phyloP scores from a whole-genome alignment of 2,329 filamentous ascomycete species.

The Aspergillus sp. region DNA sequence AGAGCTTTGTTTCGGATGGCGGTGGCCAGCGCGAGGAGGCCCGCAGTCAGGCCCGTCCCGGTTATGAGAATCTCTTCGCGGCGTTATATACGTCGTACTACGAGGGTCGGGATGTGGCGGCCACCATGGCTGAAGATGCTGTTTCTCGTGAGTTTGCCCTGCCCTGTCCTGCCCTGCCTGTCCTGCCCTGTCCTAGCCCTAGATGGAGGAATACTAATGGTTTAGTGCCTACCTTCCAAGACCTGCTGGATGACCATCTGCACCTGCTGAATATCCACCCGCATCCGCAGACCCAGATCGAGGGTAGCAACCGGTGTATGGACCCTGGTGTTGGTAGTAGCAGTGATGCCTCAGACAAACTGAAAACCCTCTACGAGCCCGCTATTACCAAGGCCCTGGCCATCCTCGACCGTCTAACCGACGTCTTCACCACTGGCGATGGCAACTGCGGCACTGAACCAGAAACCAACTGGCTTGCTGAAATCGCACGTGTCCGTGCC shows the following conservation, averaged over 20 bases:
- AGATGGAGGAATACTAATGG: background rate
- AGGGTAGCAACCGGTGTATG: too few species aligned
- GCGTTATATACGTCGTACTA: background rate
- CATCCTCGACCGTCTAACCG: background rate
- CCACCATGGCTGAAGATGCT: background rate
- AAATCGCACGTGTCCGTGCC: background rate
- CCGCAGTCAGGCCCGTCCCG: too few species aligned
- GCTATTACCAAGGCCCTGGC: background rate
- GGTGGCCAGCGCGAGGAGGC: too few species aligned
- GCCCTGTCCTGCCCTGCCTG: too few species aligned
- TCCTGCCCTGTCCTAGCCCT: too few species aligned
- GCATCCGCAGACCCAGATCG: too few species aligned
- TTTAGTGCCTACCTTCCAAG: background rate
- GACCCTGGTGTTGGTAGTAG: too few species aligned
- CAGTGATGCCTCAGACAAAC: too few species aligned
- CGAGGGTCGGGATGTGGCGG: background rate
- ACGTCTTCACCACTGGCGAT: background rate
- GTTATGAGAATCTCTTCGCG: background rate
- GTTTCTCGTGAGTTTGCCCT: background rate
- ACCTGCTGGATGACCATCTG: background rate
- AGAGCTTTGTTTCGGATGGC: too few species aligned
- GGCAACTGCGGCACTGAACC: too few species aligned
- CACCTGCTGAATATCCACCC: too few species aligned
- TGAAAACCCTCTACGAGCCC: too few species aligned
- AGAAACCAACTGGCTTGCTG: slow-evolving; percentile 1